Evolutionary conservation across 306 rosid genomes (phyloP), one percentile per base, ranked within the genome.

Genomic region (Rosa persica): DNA sequence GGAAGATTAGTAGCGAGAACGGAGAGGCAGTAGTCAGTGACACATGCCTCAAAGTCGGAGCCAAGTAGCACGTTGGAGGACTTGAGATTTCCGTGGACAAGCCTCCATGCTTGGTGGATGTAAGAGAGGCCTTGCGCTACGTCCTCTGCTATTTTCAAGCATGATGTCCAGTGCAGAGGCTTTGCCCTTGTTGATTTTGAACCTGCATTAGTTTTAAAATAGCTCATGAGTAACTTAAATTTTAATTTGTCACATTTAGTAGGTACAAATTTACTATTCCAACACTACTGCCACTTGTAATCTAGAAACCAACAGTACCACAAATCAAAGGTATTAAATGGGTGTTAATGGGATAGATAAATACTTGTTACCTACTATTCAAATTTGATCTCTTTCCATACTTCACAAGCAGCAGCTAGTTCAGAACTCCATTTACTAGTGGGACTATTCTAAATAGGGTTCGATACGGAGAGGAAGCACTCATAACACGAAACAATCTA

Each of bases 61-160:
- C 98, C 98, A 17, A 93, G 96, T 3, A 93, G 89, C 65, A 93
- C 96, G 70, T 93, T 93, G 81, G 91, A 78, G 71, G 97, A 87
- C 79, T 89, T 93, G 84, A 93, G 98, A 82, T 91, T 91, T 73
- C 98, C 98, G 42, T 93, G 98, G 79, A 93, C 94, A 8, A 91
- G 85, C 86, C 93, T 87, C 98, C 97, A 93, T 69, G 98, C 98
- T 79, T 93, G 98, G 84, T 93, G 98, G 76, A 93, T 93, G 90
- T 90, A 93, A 80, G 97, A 88, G 48, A 93, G 84, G 57, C 97
- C 97, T 85, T 93, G 98, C 11, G 98, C 97, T 74, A 91, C 87
- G 42, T 93, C 98, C 81, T 93, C 98, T 22, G 98, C 98, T 82
- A 93, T 91, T 81, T 91, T 93, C 80, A 93, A 84, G 85, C 98